Percentiles rank a stretch among this genome's conserved stretches.
These are phyloP conservation scores for Bruguiera gymnorhiza DNA, from an alignment of 345 rosid species.

Conservation along the genomic window DNA sequence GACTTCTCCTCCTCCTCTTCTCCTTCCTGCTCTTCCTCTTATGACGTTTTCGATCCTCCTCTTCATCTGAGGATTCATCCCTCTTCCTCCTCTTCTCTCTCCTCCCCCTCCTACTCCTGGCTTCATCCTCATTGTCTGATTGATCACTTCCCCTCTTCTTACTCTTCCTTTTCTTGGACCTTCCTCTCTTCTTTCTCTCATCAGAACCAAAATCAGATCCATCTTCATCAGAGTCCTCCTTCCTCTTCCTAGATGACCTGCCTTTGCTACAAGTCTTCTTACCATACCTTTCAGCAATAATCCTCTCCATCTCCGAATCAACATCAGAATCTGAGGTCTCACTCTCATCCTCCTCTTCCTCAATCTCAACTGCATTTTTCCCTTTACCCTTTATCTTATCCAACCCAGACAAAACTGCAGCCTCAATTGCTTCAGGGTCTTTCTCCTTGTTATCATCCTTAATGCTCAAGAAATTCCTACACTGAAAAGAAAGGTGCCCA, in stretches of 20 bases:
- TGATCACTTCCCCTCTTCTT: constrained; percentile 50
- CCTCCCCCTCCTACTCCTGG: constrained; percentile 44
- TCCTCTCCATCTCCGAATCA: constrained; percentile 87
- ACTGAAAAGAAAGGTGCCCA: constrained; percentile 86
- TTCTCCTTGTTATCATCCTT: constrained; percentile 71
- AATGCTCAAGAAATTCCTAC: constrained; percentile 77
- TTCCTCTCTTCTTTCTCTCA: constrained; percentile 64
- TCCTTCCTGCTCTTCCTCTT: constrained; percentile 44
- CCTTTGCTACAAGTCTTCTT: constrained; percentile 46
- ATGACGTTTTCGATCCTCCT: constrained; percentile 24
- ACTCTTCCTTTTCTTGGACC: constrained; percentile 70
- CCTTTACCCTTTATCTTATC: constrained; percentile 70
- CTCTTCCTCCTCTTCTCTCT: constrained; percentile 64
- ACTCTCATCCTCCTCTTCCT: constrained; percentile 67
- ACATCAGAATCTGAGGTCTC: constrained; percentile 80
- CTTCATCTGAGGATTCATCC: constrained; percentile 38
- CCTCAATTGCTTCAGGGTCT: constrained; percentile 55
- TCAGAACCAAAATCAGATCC: constrained; percentile 42
- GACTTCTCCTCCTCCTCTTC: constrained; percentile 51
- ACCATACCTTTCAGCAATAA: constrained; percentile 71
- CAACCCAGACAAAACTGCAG: constrained; percentile 63
- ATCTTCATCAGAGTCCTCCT: constrained; percentile 41
- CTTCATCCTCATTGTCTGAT: constrained; percentile 61
- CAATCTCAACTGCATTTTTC: constrained; percentile 44
- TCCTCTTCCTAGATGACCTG: constrained; percentile 39